Evolutionary conservation across 129 eudicot genomes (phyloP), one percentile per base, ranked within the genome.

Genomic region (Dittrichia graveolens): DNA sequence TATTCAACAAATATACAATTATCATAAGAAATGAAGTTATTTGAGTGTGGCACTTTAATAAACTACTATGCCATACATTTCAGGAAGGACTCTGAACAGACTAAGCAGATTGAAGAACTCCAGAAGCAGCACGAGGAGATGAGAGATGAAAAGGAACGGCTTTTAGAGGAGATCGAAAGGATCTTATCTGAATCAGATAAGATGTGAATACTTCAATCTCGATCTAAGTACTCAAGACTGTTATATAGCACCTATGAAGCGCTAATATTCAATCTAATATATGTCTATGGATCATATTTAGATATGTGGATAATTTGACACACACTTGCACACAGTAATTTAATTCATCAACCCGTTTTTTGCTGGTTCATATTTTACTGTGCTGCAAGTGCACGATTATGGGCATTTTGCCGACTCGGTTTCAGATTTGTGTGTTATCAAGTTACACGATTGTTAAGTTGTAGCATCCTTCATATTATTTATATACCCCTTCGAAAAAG

Each of bases 61-160:
- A 24, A 24, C 18, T 42, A 61, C n/a, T 70, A 69, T 12, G 13
- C 11, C 11, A 57, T 47, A 54, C 64, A 62, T 78, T 74, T 41
- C 89, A 90, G 96, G 74, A 90, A 90, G 72, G 96, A 87, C 65
- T 90, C 96, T 2, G 96, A 90, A 73, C 96, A 90, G 40, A 88
- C 94, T 45, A 88, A 82, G 81, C 94, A 88, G 67, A 88, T 85
- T 13, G 94, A 88, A 75, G 94, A 88, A 38, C 94, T 88, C 44
- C 90, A 88, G 69, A 88, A 83, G 74, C 88, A 85, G 76, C 82
- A 88, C 11, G 87, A 83, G 57, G 90, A 88, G 42, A 78, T 88
- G 83, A 68, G 75, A 16, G 85, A 80, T 11, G 90, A 88, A 78
- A 88, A 88, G 78, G 90, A 85, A 59, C 86, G 88, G 58, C 95